Conservation (phyloP, 345 rosid species). For the Passiflora organensis region DNA sequence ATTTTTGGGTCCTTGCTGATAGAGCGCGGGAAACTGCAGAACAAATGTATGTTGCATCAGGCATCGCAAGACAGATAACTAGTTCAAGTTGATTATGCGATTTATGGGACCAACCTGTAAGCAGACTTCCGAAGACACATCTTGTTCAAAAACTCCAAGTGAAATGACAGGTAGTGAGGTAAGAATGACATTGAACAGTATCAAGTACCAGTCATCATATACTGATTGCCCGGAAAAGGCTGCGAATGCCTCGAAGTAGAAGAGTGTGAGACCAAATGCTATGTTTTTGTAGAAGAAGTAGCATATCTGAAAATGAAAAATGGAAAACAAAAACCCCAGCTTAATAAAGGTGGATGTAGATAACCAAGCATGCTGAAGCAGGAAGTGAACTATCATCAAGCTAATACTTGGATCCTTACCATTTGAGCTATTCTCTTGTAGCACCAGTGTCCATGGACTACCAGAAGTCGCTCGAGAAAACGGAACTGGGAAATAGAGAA, state of each 20-base stretch:
- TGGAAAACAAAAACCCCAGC: slow-evolving; percentile 3
- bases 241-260: slow-evolving; percentile 91
- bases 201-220: slow-evolving; percentile 84
- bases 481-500: slow-evolving; percentile 92
- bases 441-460: slow-evolving; percentile 99
- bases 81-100: too few species aligned
- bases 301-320: slow-evolving; percentile 91
- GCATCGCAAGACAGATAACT: slow-evolving; percentile 1
- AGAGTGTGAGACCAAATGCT: slow-evolving; percentile 90
- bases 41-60: not conserved
- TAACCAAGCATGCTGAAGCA: too few species aligned
- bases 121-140: slow-evolving; percentile 88
- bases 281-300: slow-evolving; percentile 99
- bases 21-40: slow-evolving; percentile 88
- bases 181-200: slow-evolving; percentile 82
- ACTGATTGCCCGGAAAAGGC: slow-evolving; percentile 91
- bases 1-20: slow-evolving; percentile 90
- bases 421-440: slow-evolving; percentile 95
- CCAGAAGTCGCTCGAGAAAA: slow-evolving; percentile 86
- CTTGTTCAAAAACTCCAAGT: slow-evolving; percentile 95
- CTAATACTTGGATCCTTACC: slow-evolving; percentile 52
- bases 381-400: too few species aligned
- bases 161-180: slow-evolving; percentile 92
- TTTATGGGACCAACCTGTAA: slow-evolving; percentile 63
- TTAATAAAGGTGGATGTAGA: too few species aligned